Conservation (phyloP, 352 stramenopile genomes). For the Blastocystis sp. region DNA sequence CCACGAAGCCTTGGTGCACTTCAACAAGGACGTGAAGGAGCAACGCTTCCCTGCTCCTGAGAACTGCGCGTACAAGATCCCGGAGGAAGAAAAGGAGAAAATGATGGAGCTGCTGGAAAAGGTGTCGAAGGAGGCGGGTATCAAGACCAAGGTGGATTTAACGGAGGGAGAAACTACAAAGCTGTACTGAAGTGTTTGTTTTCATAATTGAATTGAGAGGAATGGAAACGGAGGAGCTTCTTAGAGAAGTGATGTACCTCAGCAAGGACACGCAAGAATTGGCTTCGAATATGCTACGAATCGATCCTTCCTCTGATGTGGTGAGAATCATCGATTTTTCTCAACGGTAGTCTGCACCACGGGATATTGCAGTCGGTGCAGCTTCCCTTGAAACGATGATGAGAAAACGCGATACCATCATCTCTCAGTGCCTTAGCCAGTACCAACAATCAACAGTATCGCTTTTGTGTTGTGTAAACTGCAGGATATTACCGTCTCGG, state of each 20-base stretch:
- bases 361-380: neutral
- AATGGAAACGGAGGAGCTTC: neutral
- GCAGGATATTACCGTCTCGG: conserved; percentile 14
- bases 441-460: neutral
- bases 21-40: conserved; percentile 86
- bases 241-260: neutral
- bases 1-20: conserved; percentile 81
- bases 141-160: neutral
- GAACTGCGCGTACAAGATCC: conserved; percentile 87
- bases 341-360: neutral
- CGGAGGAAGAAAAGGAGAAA: conserved; percentile 64
- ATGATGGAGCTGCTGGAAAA: conserved; percentile 62
- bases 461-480: neutral
- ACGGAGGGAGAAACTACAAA: conserved; percentile 36
- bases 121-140: conserved; percentile 59
- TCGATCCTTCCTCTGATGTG: neutral
- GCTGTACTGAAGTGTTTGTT: conserved; percentile 24
- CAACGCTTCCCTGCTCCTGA: conserved; percentile 80
- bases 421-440: neutral
- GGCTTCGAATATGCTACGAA: neutral
- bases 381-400: neutral
- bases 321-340: neutral
- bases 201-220: neutral
- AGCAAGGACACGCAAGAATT: conserved; percentile 8
- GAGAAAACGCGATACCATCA: neutral